Percentiles rank a stretch among this genome's conserved stretches.
These are phyloP conservation scores for Phytopythium cucurbitacearum DNA, from an alignment of 352 stramenopile species.

Conservation along the genomic window DNA sequence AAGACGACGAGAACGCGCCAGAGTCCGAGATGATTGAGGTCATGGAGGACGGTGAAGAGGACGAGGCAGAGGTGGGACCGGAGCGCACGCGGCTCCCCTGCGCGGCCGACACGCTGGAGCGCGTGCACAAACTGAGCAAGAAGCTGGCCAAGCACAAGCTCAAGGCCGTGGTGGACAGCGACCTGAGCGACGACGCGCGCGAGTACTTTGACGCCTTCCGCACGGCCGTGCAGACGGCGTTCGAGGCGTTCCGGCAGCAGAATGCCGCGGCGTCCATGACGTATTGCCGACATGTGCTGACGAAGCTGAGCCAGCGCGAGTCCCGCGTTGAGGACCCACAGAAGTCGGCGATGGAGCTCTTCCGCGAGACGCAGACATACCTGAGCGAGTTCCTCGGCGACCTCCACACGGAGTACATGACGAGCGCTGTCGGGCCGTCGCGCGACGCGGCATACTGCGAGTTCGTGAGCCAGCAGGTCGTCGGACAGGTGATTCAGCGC, in stretches of 20 bases:
- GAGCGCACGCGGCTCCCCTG: conserved; percentile 70
- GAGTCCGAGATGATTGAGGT: conserved; percentile 72
- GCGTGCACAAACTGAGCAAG: conserved; percentile 69
- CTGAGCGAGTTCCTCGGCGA: conserved; percentile 42
- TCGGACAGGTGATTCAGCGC: conserved; percentile 70
- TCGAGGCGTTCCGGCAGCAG: conserved; percentile 61
- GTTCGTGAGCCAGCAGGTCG: conserved; percentile 72
- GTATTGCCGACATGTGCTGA: conserved; percentile 70
- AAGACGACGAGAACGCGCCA: conserved; percentile 27
- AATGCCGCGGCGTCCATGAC: conserved; percentile 82
- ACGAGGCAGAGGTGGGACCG: conserved; percentile 18
- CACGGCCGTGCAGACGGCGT: conserved; percentile 27
- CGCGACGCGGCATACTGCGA: conserved; percentile 78
- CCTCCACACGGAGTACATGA: conserved; percentile 60
- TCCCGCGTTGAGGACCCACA: conserved; percentile 18
- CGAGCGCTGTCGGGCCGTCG: conserved; percentile 62
- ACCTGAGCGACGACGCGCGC: conserved; percentile 58
- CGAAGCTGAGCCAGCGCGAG: conserved; percentile 29
- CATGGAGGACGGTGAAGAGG: conserved; percentile 38
- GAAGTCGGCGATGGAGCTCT: conserved; percentile 74
- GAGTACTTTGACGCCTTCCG: conserved; percentile 73
- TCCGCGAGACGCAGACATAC: conserved; percentile 63
- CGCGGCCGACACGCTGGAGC: conserved; percentile 41
- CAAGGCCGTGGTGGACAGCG: conserved; percentile 58
- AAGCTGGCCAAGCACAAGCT: conserved; percentile 72